Evolutionary conservation across 2,329 filamentous ascomycete species (phyloP).

Genomic region (Penicillium sp.): DNA sequence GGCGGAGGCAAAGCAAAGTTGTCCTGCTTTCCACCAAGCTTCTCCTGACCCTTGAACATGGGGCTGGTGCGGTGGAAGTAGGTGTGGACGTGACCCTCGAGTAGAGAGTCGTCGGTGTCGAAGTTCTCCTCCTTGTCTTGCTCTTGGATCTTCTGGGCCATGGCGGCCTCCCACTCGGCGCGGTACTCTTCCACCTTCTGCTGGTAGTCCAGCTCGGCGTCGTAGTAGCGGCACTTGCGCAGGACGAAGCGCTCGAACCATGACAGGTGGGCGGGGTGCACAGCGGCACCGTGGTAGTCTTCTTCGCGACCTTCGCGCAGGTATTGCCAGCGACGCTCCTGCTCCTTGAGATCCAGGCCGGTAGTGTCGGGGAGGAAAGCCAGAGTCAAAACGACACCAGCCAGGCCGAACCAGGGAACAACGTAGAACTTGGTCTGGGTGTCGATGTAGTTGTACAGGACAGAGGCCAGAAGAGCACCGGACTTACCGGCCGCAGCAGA

Average conservation of each 20-base stretch:
- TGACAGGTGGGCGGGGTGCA: constrained; percentile 84
- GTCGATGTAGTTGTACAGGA: constrained; percentile 94
- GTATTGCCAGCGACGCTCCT: constrained; percentile 89
- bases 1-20: constrained; percentile 36
- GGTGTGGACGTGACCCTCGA: constrained; percentile 50
- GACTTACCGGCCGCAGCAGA: constrained; percentile 88
- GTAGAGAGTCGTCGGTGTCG: constrained; percentile 48
- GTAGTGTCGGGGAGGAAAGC: constrained; percentile 95
- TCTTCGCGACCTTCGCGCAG: constrained; percentile 72
- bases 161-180: constrained; percentile 52
- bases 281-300: constrained; percentile 90
- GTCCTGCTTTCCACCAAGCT: constrained; percentile 29
- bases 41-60: constrained; percentile 42
- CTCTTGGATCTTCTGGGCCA: constrained; percentile 51
- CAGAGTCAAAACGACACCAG: constrained; percentile 76
- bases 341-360: constrained; percentile 92
- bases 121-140: constrained; percentile 40
- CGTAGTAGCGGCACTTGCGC: constrained; percentile 77
- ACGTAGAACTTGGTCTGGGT: constrained; percentile 83
- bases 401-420: constrained; percentile 92
- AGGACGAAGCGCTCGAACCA: constrained; percentile 75
- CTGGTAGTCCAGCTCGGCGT: constrained; percentile 78
- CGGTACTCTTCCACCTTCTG: constrained; percentile 82
- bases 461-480: constrained; percentile 79
- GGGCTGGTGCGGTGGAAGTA: constrained; percentile 55